Conservation (phyloP, 2,329 filamentous ascomycete species). For the Pseudogymnoascus sp. region DNA sequence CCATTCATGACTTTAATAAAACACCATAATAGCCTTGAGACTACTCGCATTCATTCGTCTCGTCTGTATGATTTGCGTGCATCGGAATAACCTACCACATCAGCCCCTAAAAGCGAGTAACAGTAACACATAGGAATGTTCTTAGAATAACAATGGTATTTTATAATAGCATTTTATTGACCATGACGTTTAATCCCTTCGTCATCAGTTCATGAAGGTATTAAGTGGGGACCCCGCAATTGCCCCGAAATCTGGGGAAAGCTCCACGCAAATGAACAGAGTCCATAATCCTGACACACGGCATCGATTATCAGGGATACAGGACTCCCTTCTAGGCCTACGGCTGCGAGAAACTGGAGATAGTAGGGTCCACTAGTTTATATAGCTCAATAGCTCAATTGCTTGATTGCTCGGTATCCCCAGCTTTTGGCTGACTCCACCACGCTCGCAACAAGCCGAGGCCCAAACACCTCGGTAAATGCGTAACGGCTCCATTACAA, state of each 20-base stretch:
- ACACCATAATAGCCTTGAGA: not conserved
- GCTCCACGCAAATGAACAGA: not conserved
- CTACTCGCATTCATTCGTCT: not conserved
- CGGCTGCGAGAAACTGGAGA: not conserved
- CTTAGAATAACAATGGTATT: not conserved
- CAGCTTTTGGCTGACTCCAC: not conserved
- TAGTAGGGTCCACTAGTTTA: not conserved
- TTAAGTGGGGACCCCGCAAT: constrained; percentile 5
- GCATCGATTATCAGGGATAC: not conserved
- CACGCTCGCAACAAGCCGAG: constrained; percentile 3
- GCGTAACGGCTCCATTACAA: not conserved
- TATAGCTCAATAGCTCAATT: constrained; percentile 1
- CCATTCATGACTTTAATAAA: constrained; percentile 5
- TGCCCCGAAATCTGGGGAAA: constrained; percentile 5
- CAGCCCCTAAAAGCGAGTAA: not conserved
- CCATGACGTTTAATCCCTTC: not conserved
- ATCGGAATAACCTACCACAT: not conserved
- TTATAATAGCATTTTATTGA: not conserved
- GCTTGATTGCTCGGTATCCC: constrained; percentile 3
- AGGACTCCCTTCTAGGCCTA: not conserved
- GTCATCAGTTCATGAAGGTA: not conserved
- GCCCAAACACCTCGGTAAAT: not conserved
- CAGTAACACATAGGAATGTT: not conserved
- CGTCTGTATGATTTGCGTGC: not conserved
- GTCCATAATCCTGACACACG: not conserved